These are phyloP conservation scores for Erodium moschatum DNA, from an alignment of 441 rosid genomes.

Conservation along the genomic window DNA sequence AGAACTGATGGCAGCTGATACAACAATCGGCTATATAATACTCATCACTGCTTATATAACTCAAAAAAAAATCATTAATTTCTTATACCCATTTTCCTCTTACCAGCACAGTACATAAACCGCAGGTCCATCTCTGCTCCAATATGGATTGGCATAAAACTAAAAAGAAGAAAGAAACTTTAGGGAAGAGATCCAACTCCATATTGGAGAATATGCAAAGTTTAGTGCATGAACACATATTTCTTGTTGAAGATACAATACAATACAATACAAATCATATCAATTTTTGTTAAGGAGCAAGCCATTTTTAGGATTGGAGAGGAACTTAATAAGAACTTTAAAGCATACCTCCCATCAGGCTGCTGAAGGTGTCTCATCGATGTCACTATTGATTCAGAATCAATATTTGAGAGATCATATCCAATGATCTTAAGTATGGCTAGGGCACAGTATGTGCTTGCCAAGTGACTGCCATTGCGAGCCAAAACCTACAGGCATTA, in stretches of 20 bases:
- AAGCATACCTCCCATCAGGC: constrained; percentile 70
- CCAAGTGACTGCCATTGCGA: constrained; percentile 60
- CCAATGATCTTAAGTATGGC: constrained; percentile 68
- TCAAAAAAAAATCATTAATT: constrained; percentile 12
- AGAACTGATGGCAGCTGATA: constrained; percentile 72
- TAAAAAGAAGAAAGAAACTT: constrained; percentile 28
- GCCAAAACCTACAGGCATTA: constrained; percentile 39
- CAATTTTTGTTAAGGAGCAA: not conserved
- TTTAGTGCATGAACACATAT: not conserved
- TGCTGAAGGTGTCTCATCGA: constrained; percentile 85
- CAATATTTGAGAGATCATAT: constrained; percentile 43
- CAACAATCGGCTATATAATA: constrained; percentile 27
- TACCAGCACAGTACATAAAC: constrained; percentile 89
- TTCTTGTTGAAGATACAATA: not conserved
- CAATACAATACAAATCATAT: not conserved
- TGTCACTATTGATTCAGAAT: constrained; percentile 37
- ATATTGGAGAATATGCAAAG: not conserved
- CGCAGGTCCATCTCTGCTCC: constrained; percentile 92
- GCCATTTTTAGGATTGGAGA: constrained; percentile 4
- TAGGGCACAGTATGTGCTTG: constrained; percentile 83
- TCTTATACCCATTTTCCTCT: constrained; percentile 26
- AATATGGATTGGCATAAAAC: constrained; percentile 76
- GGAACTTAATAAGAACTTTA: constrained; percentile 6
- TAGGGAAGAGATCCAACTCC: constrained; percentile 1
- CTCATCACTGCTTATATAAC: constrained; percentile 18